A percentile compares a stretch with the other conserved stretches of the same genome.
Evolutionary conservation across 2,329 filamentous ascomycete species (phyloP).

Genomic region (Microcyclospora tardicrescens): DNA sequence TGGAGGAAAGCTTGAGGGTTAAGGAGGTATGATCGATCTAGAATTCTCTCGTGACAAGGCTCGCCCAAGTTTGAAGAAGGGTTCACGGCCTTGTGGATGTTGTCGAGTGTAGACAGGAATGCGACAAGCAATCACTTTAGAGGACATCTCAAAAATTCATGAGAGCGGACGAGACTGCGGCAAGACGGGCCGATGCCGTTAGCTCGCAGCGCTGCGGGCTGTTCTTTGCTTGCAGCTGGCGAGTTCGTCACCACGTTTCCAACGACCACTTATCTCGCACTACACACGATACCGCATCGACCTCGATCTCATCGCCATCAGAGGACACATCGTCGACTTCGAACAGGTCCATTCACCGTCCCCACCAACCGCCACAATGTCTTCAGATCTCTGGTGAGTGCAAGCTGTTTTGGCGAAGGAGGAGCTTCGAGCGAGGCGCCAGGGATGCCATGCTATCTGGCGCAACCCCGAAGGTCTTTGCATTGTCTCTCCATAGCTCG

Average conservation of each 20-base stretch:
- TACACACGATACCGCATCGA: neutral
- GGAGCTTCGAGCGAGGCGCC: neutral
- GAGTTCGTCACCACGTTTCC: neutral
- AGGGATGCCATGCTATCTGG: too few species aligned
- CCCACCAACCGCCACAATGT: slow-evolving; percentile 44
- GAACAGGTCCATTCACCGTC: neutral
- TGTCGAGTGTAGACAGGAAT: neutral
- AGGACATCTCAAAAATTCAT: neutral
- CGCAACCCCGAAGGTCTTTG: too few species aligned
- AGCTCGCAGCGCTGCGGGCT: neutral
- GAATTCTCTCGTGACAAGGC: slow-evolving; percentile 11
- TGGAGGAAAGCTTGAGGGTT: slow-evolving; percentile 1
- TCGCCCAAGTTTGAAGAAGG: slow-evolving; percentile 17
- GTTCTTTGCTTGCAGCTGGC: neutral
- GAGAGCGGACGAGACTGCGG: neutral
- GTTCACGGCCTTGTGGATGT: slow-evolving; percentile 23
- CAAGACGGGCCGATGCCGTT: neutral
- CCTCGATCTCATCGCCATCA: too few species aligned
- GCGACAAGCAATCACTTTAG: too few species aligned
- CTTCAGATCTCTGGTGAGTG: slow-evolving; percentile 62
- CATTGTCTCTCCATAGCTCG: neutral
- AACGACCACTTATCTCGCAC: neutral
- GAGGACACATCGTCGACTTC: neutral
- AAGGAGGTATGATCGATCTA: slow-evolving; percentile 10
- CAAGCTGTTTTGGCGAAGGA: slow-evolving; percentile 1